Conservation (phyloP, 2,329 filamentous ascomycete genomes). For the Chrysosporium queenslandicum region DNA sequence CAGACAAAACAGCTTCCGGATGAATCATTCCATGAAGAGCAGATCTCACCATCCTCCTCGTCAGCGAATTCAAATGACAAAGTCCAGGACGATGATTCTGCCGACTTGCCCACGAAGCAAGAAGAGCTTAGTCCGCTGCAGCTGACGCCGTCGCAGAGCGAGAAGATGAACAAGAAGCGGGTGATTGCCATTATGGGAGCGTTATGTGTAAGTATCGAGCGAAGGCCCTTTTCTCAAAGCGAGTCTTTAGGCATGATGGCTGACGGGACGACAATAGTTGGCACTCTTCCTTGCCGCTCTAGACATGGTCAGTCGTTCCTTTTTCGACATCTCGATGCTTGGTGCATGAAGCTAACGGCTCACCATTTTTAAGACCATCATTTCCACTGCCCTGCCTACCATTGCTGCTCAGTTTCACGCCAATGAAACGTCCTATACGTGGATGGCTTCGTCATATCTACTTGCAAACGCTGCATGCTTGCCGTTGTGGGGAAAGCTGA, state of each 20-base stretch:
- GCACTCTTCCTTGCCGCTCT: constrained; percentile 53
- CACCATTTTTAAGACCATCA: constrained; percentile 23
- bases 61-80: constrained; percentile 3
- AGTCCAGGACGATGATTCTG: background rate
- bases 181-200: constrained; percentile 16
- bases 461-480: constrained; percentile 33
- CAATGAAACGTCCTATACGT: constrained; percentile 29
- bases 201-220: constrained; percentile 16
- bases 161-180: constrained; percentile 15
- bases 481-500: constrained; percentile 51
- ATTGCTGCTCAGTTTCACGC: constrained; percentile 28
- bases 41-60: constrained; percentile 1
- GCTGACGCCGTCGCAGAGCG: constrained; percentile 8
- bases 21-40: background rate
- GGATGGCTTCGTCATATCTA: constrained; percentile 32
- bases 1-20: background rate
- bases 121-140: constrained; percentile 3
- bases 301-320: constrained; percentile 40
- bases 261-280: constrained; percentile 31
- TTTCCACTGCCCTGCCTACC: constrained; percentile 30
- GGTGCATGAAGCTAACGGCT: background rate
- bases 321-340: background rate
- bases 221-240: background rate
- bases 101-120: background rate
- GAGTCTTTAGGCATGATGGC: background rate